Evolutionary conservation across 1,284 basidiomycete species (phyloP).

Genomic region (Leccinum pachyderme): DNA sequence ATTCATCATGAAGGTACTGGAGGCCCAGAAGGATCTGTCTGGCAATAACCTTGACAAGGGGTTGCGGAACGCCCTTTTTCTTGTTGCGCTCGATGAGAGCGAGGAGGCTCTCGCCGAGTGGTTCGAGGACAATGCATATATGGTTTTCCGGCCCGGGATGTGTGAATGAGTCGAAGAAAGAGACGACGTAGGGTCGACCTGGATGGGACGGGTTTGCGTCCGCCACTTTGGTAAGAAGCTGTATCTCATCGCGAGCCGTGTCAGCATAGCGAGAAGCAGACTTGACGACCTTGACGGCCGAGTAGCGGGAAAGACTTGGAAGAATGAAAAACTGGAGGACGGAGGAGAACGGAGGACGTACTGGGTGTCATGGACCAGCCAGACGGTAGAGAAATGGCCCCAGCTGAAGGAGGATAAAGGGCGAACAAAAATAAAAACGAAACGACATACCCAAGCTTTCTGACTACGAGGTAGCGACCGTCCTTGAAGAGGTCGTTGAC

Average conservation of each 20-base stretch:
- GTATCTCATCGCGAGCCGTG: conserved; percentile 89
- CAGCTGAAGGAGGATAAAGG: conserved; percentile 51
- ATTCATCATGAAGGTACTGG: conserved; percentile 88
- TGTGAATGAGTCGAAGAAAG: conserved; percentile 85
- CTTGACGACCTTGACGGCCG: conserved; percentile 90
- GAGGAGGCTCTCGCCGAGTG: conserved; percentile 85
- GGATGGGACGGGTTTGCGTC: conserved; percentile 69
- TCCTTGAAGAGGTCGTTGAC: conserved; percentile 80
- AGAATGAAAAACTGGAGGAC: conserved; percentile 14
- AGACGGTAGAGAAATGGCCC: conserved; percentile 90
- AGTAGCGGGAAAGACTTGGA: conserved; percentile 62
- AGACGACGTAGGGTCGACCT: conserved; percentile 73
- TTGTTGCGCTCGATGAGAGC: conserved; percentile 85
- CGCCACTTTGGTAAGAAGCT: conserved; percentile 76
- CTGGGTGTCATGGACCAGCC: conserved; percentile 75
- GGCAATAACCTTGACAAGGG: conserved; percentile 80
- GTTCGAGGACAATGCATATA: conserved; percentile 91
- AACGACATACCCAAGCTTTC: conserved; percentile 73
- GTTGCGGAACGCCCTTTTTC: conserved; percentile 78
- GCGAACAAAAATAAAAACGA: conserved; percentile 12
- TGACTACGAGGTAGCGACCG: conserved; percentile 73
- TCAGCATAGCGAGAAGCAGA: conserved; percentile 85
- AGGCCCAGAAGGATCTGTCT: conserved; percentile 86
- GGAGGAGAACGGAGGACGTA: conserved; percentile 39
- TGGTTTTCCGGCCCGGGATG: conserved; percentile 69